These are phyloP conservation scores for Acarospora socialis DNA, from an alignment of 2,329 filamentous ascomycete genomes.

Conservation along the genomic window DNA sequence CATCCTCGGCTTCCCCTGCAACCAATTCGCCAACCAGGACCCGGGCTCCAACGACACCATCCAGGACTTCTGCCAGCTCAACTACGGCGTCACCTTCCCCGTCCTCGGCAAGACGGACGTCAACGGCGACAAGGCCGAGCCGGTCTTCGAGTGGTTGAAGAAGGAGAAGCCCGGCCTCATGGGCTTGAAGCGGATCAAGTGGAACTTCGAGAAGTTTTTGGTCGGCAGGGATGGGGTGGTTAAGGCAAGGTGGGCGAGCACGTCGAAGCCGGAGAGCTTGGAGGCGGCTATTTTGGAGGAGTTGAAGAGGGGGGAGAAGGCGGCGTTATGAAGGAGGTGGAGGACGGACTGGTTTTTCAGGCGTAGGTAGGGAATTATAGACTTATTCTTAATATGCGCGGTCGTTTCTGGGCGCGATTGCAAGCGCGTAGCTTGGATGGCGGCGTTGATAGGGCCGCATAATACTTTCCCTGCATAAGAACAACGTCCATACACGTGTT, in stretches of 20 bases:
- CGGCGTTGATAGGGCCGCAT: too few relatives aligned
- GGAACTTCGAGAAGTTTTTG: slow-evolving; percentile 99
- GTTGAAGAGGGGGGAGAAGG: slow-evolving; percentile 42
- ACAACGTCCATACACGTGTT: too few relatives aligned
- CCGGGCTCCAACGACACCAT: slow-evolving; percentile 71
- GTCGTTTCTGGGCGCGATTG: too few relatives aligned
- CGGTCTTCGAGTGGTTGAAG: slow-evolving; percentile 66
- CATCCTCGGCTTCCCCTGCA: slow-evolving; percentile 94
- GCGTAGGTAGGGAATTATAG: too few relatives aligned
- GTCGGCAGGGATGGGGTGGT: slow-evolving; percentile 76
- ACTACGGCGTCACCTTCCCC: slow-evolving; percentile 89
- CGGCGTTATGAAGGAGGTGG: slow-evolving; percentile 17
- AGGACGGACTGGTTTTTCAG: slow-evolving; percentile 9
- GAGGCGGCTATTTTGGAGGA: slow-evolving; percentile 64
- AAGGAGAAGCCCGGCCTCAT: slow-evolving; percentile 62
- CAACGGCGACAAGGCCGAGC: slow-evolving; percentile 70
- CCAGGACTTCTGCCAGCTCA: slow-evolving; percentile 74
- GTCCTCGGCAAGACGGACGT: slow-evolving; percentile 87
- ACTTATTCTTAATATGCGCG: too few relatives aligned
- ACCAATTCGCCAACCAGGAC: slow-evolving; percentile 89
- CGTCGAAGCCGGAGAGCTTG: slow-evolving; percentile 69
- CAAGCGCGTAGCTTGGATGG: too few relatives aligned
- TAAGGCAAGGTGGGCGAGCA: slow-evolving; percentile 73
- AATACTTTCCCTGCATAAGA: too few relatives aligned
- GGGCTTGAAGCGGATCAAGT: slow-evolving; percentile 86